These are phyloP conservation scores for Ceratobasidium sp. DNA, from an alignment of 1,284 basidiomycete genomes.

Conservation along the genomic window DNA sequence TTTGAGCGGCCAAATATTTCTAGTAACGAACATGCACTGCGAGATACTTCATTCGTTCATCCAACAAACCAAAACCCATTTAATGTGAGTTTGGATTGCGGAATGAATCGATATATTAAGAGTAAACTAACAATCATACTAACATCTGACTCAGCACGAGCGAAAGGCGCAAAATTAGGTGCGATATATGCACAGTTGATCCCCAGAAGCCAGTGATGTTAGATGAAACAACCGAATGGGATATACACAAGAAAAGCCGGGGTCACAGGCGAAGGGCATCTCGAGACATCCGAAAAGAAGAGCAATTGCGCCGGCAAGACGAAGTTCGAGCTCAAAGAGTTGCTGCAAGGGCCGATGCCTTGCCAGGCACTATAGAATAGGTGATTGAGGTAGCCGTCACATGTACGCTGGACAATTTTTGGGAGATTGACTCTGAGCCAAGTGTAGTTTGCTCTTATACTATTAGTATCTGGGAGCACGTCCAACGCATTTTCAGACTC, in stretches of 20 bases:
- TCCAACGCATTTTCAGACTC: no score
- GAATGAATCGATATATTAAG: neutral
- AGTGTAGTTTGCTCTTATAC: neutral
- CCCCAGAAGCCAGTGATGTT: constrained; percentile 76
- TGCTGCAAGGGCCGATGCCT: neutral
- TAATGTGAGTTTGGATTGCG: neutral
- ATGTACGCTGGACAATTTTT: neutral
- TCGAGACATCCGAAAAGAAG: constrained; percentile 14
- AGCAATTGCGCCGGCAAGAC: constrained; percentile 5
- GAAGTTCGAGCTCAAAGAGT: constrained; percentile 22
- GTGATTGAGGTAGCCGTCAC: neutral
- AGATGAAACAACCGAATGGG: constrained; percentile 73
- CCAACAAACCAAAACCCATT: neutral
- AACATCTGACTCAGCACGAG: constrained; percentile 54
- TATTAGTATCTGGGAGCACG: no score
- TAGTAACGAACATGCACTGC: neutral
- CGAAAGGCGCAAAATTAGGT: constrained; percentile 65
- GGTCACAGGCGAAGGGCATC: constrained; percentile 59
- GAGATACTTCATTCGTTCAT: constrained; percentile 6
- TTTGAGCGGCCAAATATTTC: constrained; percentile 55
- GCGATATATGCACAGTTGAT: constrained; percentile 75
- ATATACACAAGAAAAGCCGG: constrained; percentile 68
- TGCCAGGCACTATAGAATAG: neutral
- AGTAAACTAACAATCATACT: constrained; percentile 68
- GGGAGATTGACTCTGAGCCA: neutral